Base-by-base conservation (phyloP, 1,139 yeast species). In the Debaryomyces sp. region DNA sequence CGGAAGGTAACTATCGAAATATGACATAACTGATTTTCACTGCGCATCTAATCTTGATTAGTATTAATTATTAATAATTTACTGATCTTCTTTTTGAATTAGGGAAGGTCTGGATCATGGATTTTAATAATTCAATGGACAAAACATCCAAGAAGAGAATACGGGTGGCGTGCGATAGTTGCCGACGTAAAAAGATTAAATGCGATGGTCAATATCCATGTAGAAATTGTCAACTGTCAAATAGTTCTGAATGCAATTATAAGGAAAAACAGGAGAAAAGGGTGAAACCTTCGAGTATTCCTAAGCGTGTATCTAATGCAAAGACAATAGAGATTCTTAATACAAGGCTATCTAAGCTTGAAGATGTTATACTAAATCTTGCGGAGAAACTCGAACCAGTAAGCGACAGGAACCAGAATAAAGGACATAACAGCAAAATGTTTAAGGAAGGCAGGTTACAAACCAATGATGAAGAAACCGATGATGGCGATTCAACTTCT, bases 141-240 rank as follows among this genome's bases (percentile, higher is more conserved):
- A 42, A 34, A 17, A 40, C 41, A 8, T 10, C 39, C 5, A 48
- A 47, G 13, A 60, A 58, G 44, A 58, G 79, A 9, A 70, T 72
- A 37, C 33, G 42, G 6, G 42, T 69, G 48, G 86, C 86, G 1
- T 82, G 86, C 58, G 84, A 80, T 51, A 67, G 67, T 5, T 81
- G 84, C 55, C 68, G 84, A 4, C 52, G 63, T 22, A 78, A 77
- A 58, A 80, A 80, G 57, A 69, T 79, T 47, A 78, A 76, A 54
- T 80, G 85, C 56, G 71, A 77, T 56, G 84, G 84, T 0, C 60
- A 62, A 2, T 56, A 52, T n/a, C 80, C 81, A 2, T 79, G 85
- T 55, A 49, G 55, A 8, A 75, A 76, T 48, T 80, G 85, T 58
- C 50, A 50, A 13, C 63, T 56, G 17, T 52, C 59, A 5, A 26